These are phyloP conservation scores for Peribolospora kevripleyi DNA, from an alignment of 768 basidiomycete genomes.

Conservation along the genomic window DNA sequence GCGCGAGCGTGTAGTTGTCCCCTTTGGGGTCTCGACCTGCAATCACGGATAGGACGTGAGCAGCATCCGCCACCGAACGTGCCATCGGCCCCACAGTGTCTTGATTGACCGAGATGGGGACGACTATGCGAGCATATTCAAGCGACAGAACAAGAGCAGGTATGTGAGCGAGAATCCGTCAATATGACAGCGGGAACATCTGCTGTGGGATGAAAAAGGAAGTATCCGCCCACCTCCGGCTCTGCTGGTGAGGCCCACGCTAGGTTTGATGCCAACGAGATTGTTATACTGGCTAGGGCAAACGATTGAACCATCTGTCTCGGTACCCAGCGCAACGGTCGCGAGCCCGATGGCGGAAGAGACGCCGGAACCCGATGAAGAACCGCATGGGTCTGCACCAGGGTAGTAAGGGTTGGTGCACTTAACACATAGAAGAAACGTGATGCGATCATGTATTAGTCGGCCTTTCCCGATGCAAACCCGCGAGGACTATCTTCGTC, in stretches of 20 bases:
- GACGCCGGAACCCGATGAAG: slow-evolving; percentile 36
- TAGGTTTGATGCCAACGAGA: slow-evolving; percentile 36
- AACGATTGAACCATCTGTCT: slow-evolving; percentile 30
- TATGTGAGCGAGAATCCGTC: not conserved
- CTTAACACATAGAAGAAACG: not conserved
- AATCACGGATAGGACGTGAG: slow-evolving; percentile 33
- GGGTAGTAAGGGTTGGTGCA: slow-evolving; percentile 29
- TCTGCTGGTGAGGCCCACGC: slow-evolving; percentile 34
- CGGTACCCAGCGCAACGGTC: slow-evolving; percentile 27
- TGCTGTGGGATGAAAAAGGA: not conserved
- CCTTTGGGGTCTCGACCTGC: slow-evolving; percentile 21
- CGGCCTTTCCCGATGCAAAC: too few relatives aligned
- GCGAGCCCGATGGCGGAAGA: slow-evolving; percentile 30
- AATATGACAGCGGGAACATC: not conserved
- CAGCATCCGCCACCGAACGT: slow-evolving; percentile 32
- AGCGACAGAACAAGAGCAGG: not conserved
- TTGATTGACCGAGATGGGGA: slow-evolving; percentile 27
- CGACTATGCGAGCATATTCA: not conserved
- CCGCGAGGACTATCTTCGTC: too few relatives aligned
- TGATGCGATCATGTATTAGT: too few relatives aligned
- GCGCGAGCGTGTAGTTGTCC: slow-evolving; percentile 19
- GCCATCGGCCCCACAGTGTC: slow-evolving; percentile 37
- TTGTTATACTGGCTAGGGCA: slow-evolving; percentile 29
- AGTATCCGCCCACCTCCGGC: slow-evolving; percentile 27
- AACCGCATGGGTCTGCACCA: slow-evolving; percentile 32